Evolutionary conservation across 768 basidiomycete genomes (phyloP).

Genomic region (Mycena galericulata): DNA sequence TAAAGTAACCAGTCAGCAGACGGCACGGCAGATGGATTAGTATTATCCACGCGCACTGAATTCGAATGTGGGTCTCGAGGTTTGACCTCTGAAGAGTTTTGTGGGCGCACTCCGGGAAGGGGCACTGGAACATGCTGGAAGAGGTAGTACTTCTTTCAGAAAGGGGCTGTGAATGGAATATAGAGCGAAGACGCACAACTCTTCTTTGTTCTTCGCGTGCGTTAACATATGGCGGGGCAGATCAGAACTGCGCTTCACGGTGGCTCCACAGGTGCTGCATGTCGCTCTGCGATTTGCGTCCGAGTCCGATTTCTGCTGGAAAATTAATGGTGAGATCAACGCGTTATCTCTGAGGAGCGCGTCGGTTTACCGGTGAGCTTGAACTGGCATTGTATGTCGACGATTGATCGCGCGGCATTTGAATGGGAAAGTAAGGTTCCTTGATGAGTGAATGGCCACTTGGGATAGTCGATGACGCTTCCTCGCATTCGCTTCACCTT

Average conservation of each 20-base stretch:
- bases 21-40: not conserved
- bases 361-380: slow-evolving; percentile 15
- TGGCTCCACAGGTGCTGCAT: slow-evolving; percentile 29
- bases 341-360: slow-evolving; percentile 22
- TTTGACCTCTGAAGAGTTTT: slow-evolving; percentile 48
- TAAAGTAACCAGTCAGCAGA: not conserved
- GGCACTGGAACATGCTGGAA: slow-evolving; percentile 45
- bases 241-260: slow-evolving; percentile 27
- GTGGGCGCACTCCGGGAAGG: slow-evolving; percentile 41
- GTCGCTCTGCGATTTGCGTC: slow-evolving; percentile 13
- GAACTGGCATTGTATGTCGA: not conserved
- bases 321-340: slow-evolving; percentile 2
- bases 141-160: not conserved
- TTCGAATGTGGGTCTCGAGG: slow-evolving; percentile 46
- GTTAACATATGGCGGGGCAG: slow-evolving; percentile 29
- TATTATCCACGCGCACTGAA: slow-evolving; percentile 42
- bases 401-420: slow-evolving; percentile 17
- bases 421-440: not conserved
- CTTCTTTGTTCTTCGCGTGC: slow-evolving; percentile 37
- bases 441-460: not conserved
- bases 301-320: slow-evolving; percentile 12
- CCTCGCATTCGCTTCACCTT: slow-evolving; percentile 7
- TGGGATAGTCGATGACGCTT: not conserved
- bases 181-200: slow-evolving; percentile 14
- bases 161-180: not conserved